Evolutionary conservation across 257 asterid genomes (phyloP).

Genomic region (Solanum rostratum): DNA sequence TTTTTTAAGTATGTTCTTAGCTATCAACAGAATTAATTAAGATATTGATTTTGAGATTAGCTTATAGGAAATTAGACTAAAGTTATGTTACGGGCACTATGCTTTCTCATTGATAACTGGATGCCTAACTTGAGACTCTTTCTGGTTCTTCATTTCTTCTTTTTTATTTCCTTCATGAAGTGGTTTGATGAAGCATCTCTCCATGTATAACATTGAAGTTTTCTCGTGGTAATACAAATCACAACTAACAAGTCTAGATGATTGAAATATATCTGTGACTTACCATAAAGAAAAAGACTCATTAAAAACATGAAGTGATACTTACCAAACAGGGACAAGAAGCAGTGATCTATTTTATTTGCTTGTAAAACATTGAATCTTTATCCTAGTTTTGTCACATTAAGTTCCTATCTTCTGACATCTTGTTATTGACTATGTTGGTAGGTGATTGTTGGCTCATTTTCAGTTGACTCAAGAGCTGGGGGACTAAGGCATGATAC

Average conservation of each 20-base stretch:
- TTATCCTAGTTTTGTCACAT: background rate
- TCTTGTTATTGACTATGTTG: background rate
- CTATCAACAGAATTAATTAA: background rate
- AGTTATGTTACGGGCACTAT: background rate
- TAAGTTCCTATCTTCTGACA: background rate
- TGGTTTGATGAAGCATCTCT: background rate
- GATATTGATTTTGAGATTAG: background rate
- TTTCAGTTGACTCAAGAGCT: constrained; percentile 22
- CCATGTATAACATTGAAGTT: background rate
- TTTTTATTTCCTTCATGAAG: background rate
- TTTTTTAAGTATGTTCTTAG: background rate
- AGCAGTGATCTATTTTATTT: background rate
- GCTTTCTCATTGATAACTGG: background rate
- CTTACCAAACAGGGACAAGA: background rate
- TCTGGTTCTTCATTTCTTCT: background rate
- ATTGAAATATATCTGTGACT: background rate
- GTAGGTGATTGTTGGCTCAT: constrained; percentile 47
- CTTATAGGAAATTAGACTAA: background rate
- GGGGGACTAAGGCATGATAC: constrained; percentile 21
- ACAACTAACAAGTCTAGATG: background rate
- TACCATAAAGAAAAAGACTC: background rate
- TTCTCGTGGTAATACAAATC: background rate
- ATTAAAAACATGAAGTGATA: background rate
- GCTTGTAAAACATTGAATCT: background rate
- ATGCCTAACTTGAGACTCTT: background rate